Conservation (phyloP, 2,329 filamentous ascomycete genomes). For the Exophiala alcalophila region DNA sequence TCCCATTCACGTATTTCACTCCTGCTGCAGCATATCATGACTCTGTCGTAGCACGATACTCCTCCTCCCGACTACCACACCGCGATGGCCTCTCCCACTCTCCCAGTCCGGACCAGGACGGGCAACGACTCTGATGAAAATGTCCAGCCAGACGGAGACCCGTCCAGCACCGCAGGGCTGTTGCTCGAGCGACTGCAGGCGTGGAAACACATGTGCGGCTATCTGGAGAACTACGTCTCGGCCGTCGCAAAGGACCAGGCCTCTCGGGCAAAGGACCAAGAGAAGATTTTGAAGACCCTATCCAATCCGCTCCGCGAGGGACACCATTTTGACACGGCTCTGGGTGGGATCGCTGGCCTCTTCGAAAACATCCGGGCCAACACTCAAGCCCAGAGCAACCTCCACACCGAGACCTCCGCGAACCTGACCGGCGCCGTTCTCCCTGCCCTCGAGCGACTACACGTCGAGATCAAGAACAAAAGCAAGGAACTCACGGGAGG, state of each 20-base stretch:
- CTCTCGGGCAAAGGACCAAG: constrained; percentile 86
- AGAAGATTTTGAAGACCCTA: constrained; percentile 90
- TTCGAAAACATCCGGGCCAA: constrained; percentile 94
- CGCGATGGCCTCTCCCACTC: constrained; percentile 20
- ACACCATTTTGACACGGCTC: constrained; percentile 84
- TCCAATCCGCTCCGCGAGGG: constrained; percentile 81
- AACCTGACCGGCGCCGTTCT: constrained; percentile 81
- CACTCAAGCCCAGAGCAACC: constrained; percentile 82
- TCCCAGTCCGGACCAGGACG: constrained; percentile 23
- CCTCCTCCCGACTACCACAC: constrained; percentile 19
- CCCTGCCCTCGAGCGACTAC: constrained; percentile 83
- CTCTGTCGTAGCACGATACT: constrained; percentile 22
- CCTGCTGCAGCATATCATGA: too few relatives aligned
- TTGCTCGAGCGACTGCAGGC: constrained; percentile 85
- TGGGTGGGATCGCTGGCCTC: constrained; percentile 83
- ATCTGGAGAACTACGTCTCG: constrained; percentile 84
- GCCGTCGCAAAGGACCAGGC: constrained; percentile 84
- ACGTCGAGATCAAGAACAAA: constrained; percentile 97
- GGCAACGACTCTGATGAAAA: constrained; percentile 50
- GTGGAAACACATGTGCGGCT: constrained; percentile 91
- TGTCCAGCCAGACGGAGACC: constrained; percentile 58
- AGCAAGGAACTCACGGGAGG: constrained; percentile 81
- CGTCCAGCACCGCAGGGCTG: constrained; percentile 70
- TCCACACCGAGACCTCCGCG: constrained; percentile 87
- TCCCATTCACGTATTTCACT: too few relatives aligned